Base-by-base conservation (phyloP, 2,329 filamentous ascomycete genomes). In the Botrytis pseudocinerea region DNA sequence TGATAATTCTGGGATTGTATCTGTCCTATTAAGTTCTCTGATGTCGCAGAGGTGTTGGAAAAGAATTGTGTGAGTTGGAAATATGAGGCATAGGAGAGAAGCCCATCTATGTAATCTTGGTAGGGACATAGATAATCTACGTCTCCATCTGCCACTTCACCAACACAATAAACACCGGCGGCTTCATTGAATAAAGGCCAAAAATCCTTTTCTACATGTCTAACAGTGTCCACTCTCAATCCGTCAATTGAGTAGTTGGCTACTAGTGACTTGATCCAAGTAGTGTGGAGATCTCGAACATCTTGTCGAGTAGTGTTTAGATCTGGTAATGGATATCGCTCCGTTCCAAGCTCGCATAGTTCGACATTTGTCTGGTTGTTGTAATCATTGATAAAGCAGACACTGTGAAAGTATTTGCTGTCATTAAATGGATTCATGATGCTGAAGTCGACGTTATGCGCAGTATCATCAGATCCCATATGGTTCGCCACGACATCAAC, bases 61-160 rank as follows among this genome's bases (percentile, higher is more conserved):
- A 77, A 77, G 66, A 74, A 76, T 51, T 71, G 46, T 1, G 73
- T 76, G 10, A 69, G 38, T 42, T 69, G 66, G 22, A 54, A 65
- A 35, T 72, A 69, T 62, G 74, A 68, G 25, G 74, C 73, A 28
- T 76, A 76, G 42, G 69, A 71, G 32, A 91, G 82, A 40, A 91
- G 80, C 16, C 88, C 88, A 25, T 84, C 84, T 82, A 90, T 85
- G 72, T 85, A 80, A 66, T 83, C 81, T 59, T 88, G 84, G 78
- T 89, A 91, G 18, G 84, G 84, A 28, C 84, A 88, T 85, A 61
- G 84, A 83, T 83, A 90, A 84, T 80, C 75, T 1, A 86, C 84
- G 75, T 87, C 82, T 42, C 87, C 88, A 59, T 88, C 83, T 70
- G 85, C 86, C 5, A 91, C 88, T 78, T 92, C 90, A 9, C 90